Percentiles rank a stretch among this genome's conserved stretches.
These are phyloP conservation scores for Phylloporus gajari DNA, from an alignment of 1,284 basidiomycete species.

Conservation along the genomic window DNA sequence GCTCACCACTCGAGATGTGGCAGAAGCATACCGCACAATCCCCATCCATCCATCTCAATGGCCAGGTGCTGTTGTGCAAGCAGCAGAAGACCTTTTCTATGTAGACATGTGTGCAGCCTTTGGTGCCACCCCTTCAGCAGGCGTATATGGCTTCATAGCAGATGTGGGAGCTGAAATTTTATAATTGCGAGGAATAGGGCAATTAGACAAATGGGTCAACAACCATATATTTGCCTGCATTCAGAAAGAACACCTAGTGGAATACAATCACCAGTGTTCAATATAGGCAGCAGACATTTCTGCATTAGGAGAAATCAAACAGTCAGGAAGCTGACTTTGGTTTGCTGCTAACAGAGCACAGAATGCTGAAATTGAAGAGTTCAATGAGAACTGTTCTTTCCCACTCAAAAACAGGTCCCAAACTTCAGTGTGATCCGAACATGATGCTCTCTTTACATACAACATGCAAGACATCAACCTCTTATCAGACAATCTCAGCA, in stretches of 20 bases:
- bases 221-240: background rate
- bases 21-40: no score
- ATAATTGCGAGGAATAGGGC: background rate
- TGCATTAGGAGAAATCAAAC: background rate
- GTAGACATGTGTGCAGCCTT: no score
- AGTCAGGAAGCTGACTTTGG: background rate
- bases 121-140: no score
- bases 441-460: background rate
- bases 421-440: background rate
- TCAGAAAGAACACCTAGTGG: background rate
- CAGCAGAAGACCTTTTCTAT: no score
- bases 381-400: background rate
- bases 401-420: background rate
- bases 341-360: background rate
- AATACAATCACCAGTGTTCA: background rate
- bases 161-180: background rate
- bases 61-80: no score
- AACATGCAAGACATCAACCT: background rate
- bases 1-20: no score
- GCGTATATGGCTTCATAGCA: background rate
- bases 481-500: background rate
- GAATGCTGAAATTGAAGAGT: background rate
- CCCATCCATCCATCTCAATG: no score
- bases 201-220: no score
- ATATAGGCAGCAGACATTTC: background rate